These are phyloP conservation scores for Clavispora asparagi DNA, from an alignment of 805 yeast species.

Conservation along the genomic window DNA sequence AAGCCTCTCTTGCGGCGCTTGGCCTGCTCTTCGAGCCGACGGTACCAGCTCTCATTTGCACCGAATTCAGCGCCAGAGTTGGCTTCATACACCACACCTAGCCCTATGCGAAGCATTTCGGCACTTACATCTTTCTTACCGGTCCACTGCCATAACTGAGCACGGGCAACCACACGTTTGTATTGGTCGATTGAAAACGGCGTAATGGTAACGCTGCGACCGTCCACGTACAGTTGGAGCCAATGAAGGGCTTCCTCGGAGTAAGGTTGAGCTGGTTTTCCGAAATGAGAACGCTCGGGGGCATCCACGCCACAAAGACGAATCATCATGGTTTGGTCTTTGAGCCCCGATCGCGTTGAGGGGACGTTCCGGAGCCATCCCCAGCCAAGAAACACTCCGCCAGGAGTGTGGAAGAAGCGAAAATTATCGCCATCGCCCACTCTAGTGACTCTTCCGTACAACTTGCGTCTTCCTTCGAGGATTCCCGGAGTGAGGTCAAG, in stretches of 20 bases:
- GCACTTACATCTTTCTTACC: slow-evolving; percentile 78
- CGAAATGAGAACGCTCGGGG: slow-evolving; percentile 93
- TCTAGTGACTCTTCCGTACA: slow-evolving; percentile 71
- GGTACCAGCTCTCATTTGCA: slow-evolving; percentile 58
- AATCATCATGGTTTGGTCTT: slow-evolving; percentile 69
- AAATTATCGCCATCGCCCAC: slow-evolving; percentile 98
- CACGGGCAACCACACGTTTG: slow-evolving; percentile 79
- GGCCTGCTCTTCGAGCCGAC: slow-evolving; percentile 57
- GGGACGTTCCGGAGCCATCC: slow-evolving; percentile 81
- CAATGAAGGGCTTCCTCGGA: slow-evolving; percentile 80
- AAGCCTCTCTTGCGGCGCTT: slow-evolving; percentile 55
- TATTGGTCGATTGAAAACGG: slow-evolving; percentile 87
- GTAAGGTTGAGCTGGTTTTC: slow-evolving; percentile 85
- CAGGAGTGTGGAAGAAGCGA: slow-evolving; percentile 89
- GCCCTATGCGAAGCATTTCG: slow-evolving; percentile 79
- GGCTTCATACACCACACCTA: slow-evolving; percentile 86
- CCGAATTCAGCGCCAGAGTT: slow-evolving; percentile 81
- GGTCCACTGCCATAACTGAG: slow-evolving; percentile 48
- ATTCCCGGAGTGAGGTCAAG: slow-evolving; percentile 34
- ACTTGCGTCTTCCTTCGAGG: slow-evolving; percentile 21
- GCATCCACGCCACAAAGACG: slow-evolving; percentile 94
- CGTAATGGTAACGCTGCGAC: slow-evolving; percentile 64
- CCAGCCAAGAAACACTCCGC: slow-evolving; percentile 88
- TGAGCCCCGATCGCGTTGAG: slow-evolving; percentile 37
- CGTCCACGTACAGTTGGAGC: slow-evolving; percentile 62